phyloP scores from a whole-genome alignment of 768 basidiomycete species.

The Pleurotus tuber-regium region DNA sequence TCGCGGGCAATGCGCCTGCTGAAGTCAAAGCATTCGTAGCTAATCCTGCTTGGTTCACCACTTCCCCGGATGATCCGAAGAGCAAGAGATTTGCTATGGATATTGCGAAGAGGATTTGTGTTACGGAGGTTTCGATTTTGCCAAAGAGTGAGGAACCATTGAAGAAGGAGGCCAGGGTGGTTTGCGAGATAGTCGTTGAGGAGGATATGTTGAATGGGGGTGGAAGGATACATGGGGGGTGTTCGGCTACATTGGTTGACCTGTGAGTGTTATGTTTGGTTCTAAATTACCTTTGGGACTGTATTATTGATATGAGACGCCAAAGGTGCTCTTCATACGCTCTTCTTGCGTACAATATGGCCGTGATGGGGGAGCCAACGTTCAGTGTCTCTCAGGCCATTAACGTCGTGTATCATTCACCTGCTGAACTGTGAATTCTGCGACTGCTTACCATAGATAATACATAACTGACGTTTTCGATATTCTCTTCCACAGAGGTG shows the following conservation, averaged over 20 bases:
- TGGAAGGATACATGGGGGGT: conserved; percentile 52
- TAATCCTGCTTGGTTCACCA: conserved; percentile 1
- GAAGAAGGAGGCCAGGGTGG: conserved; percentile 25
- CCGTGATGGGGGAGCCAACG: not conserved
- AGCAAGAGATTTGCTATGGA: conserved; percentile 22
- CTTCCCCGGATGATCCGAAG: not conserved
- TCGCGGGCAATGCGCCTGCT: conserved; percentile 18
- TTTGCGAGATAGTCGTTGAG: conserved; percentile 24
- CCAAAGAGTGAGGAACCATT: conserved; percentile 25
- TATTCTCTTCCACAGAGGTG: conserved; percentile 32
- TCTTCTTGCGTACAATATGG: conserved; percentile 4
- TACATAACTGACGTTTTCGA: too few species aligned
- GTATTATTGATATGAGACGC: too few species aligned
- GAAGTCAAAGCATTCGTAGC: conserved; percentile 13
- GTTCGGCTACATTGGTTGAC: conserved; percentile 52
- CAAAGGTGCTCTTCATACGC: conserved; percentile 8
- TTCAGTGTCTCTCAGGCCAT: conserved; percentile 48
- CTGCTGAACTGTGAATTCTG: conserved; percentile 42
- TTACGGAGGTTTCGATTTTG: conserved; percentile 21
- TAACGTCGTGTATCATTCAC: conserved; percentile 54
- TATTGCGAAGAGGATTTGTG: conserved; percentile 15
- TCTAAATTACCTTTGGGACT: too few species aligned
- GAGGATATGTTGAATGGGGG: conserved; percentile 39
- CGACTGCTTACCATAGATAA: not conserved
- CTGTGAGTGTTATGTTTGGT: not conserved